These are phyloP conservation scores for Chrysoporthe austroafricana DNA, from an alignment of 2,329 filamentous ascomycete species.

Conservation along the genomic window DNA sequence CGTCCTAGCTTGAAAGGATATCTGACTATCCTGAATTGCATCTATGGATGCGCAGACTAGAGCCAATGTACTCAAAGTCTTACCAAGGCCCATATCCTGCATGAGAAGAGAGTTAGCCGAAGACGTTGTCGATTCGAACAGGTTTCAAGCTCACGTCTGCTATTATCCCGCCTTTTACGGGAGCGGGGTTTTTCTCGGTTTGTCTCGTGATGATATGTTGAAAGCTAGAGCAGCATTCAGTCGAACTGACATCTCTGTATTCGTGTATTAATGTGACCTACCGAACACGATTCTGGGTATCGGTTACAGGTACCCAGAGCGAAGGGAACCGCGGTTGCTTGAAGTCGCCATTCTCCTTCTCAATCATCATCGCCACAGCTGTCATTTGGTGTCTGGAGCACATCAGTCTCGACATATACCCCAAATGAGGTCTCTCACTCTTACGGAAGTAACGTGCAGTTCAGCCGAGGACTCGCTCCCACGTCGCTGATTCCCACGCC, in stretches of 20 bases:
- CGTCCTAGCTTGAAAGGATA: background rate
- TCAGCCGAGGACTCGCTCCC: background rate
- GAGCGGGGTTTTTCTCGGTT: background rate
- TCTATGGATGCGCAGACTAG: constrained; percentile 13
- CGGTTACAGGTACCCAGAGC: background rate
- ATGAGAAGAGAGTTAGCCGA: background rate
- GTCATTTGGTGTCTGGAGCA: background rate
- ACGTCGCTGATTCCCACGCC: background rate
- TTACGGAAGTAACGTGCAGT: background rate
- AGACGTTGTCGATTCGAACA: background rate
- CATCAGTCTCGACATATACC: background rate
- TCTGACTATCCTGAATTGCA: background rate
- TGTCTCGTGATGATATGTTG: background rate
- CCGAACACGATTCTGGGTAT: background rate
- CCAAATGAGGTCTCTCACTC: background rate
- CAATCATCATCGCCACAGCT: background rate
- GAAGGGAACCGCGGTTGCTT: background rate
- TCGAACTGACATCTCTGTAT: background rate
- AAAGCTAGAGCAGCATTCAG: background rate
- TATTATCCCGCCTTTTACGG: background rate
- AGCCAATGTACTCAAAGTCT: constrained; percentile 11
- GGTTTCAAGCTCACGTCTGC: background rate
- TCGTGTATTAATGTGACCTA: background rate
- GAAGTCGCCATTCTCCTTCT: background rate
- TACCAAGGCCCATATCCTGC: constrained; percentile 17